Base-by-base conservation (phyloP, 352 stramenopile genomes). In the Phytophthora quininea region DNA sequence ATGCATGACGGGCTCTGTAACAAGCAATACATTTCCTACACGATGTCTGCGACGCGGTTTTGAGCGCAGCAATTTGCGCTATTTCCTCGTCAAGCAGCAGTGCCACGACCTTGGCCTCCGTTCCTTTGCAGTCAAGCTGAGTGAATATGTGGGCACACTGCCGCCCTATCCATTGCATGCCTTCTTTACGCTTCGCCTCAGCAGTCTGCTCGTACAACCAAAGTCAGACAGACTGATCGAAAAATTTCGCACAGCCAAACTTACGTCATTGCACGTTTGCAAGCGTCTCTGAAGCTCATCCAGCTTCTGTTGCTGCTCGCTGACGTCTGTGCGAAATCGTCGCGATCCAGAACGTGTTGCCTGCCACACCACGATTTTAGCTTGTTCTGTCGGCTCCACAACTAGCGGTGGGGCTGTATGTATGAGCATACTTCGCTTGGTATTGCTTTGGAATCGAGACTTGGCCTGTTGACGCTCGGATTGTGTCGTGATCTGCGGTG, bases 91-190 rank as follows among this genome's bases (percentile, higher is more conserved):
- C 52, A 4, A 59, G 49, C 10, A 89, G 15, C 48, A 88, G 14
- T 2, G 60, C 29, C 38, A 80, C 49, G 8, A 89, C 56, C 38
- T 72, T 77, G 4, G 76, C 71, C 49, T 86, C 78, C 0, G 66
- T 78, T 51, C 89, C 82, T 54, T 84, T 85, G 53, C 76, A 80
- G 53, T 88, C 82, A 4, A 91, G 60, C 35, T 89, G 82, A 14
- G 69, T 77, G 49, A 88, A 88, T 69, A 91, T 61, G 53, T 87
- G 78, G 15, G 76, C 80, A 27, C 82, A 91, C 53, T 89, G 80
- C 4, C 74, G 62, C 0, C 75, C 76, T 45, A 91, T 89, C 77
- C 72, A 87, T 33, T 76, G 56, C 76, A 88, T 85, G 9, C 63
- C 64, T 7, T 82, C 68, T 48, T 84, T 88, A 19, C 73, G 67